Evolutionary conservation across 805 yeast species (phyloP).

Genomic region (Teunomyces lycoperdinae): DNA sequence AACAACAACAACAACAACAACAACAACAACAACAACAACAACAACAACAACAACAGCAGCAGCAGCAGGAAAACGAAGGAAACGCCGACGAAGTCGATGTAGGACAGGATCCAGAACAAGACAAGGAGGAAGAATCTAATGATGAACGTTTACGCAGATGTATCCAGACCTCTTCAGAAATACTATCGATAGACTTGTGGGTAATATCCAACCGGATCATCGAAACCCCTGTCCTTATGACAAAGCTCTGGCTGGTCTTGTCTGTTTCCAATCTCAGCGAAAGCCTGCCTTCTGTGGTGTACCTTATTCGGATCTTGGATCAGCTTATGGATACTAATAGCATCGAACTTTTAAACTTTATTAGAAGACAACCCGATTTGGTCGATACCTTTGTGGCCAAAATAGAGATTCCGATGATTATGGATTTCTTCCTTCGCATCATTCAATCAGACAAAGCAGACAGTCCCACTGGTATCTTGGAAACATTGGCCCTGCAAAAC

Average conservation of each 20-base stretch:
- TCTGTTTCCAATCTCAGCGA: constrained; percentile 30
- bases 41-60: not conserved
- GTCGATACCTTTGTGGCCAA: constrained; percentile 82
- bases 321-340: constrained; percentile 67
- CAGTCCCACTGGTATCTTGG: constrained; percentile 82
- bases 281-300: constrained; percentile 37
- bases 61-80: not conserved
- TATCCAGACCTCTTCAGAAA: constrained; percentile 39
- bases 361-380: constrained; percentile 62
- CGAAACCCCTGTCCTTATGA: constrained; percentile 39
- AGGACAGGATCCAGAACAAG: constrained; percentile 7
- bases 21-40: too few species aligned
- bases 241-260: constrained; percentile 41
- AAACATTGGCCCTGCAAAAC: constrained; percentile 66
- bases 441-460: constrained; percentile 93
- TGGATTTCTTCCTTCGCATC: constrained; percentile 87
- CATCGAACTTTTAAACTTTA: constrained; percentile 65
- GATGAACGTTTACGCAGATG: constrained; percentile 36
- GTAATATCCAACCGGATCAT: constrained; percentile 41
- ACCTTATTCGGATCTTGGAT: constrained; percentile 66
- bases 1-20: too few species aligned
- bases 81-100: constrained; percentile 4
- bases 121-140: constrained; percentile 21
- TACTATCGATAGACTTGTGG: constrained; percentile 42
- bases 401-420: constrained; percentile 88